phyloP scores from a whole-genome alignment of 768 basidiomycete species.

The Trametes coccinea region DNA sequence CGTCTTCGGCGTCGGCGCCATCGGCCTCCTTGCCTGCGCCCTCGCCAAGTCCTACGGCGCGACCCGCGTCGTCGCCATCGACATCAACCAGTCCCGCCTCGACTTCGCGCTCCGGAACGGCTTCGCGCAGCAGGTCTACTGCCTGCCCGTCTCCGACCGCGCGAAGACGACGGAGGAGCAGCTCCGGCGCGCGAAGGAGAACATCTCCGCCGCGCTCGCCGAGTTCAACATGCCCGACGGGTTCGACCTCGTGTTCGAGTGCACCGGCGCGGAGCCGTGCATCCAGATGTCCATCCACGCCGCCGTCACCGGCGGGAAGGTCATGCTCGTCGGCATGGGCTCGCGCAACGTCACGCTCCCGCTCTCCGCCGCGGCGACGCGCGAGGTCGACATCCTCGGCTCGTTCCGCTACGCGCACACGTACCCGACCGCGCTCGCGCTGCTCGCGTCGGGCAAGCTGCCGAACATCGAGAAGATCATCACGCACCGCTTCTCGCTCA shows the following conservation, averaged over 20 bases:
- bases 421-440: conserved; percentile 80
- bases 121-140: conserved; percentile 74
- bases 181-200: conserved; percentile 61
- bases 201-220: conserved; percentile 49
- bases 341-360: conserved; percentile 79
- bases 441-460: conserved; percentile 64
- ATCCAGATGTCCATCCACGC: conserved; percentile 89
- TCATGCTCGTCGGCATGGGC: conserved; percentile 97
- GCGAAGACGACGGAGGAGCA: conserved; percentile 57
- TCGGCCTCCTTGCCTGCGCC: conserved; percentile 87
- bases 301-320: conserved; percentile 82
- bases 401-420: conserved; percentile 92
- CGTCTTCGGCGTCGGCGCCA: conserved; percentile 90
- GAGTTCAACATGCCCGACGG: conserved; percentile 68
- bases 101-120: conserved; percentile 75
- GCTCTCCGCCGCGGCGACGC: conserved; percentile 75
- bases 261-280: conserved; percentile 89
- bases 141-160: conserved; percentile 46
- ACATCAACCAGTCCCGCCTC: conserved; percentile 83
- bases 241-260: conserved; percentile 93
- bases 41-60: conserved; percentile 75
- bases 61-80: conserved; percentile 70
- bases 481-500: conserved; percentile 72
- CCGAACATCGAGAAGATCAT: conserved; percentile 70
- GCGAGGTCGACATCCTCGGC: conserved; percentile 92